Evolutionary conservation across 768 basidiomycete genomes (phyloP), one percentile per base, ranked within the genome.

Genomic region (Lactarius sp.): DNA sequence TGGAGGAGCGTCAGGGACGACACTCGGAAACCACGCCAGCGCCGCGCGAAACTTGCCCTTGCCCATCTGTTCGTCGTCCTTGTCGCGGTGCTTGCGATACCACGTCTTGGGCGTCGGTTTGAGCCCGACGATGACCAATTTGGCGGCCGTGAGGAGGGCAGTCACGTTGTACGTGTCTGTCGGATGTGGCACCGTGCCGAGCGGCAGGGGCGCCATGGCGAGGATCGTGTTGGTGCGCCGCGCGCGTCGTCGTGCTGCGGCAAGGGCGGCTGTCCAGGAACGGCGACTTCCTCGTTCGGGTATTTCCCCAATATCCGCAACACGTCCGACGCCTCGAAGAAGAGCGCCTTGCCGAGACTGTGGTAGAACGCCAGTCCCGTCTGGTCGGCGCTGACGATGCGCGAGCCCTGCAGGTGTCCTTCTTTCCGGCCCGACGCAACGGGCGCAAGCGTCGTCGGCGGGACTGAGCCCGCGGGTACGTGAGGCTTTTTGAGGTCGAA

Each of bases 301-400:
- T 98, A 96, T 70, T 88, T 91, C 1, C 97, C 97, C 2, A 98
- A 80, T 57, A 99, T 92, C 18, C 97, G 87, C 51, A 98, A 81
- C 39, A 92, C 92, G 72, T 99, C 97, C 16, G 91, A 86, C 13
- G 95, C 94, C 52, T 98, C 95, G 6, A 99, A 88, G 68, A 97
- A 97, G 14, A 98, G 79, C 12, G 98, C 87, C 73, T 92, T 95
- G 33, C 97, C 94, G 4, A 99, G 77, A 59, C 89, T 91, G 75
- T 98, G 95, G 72, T 92, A 97, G 75, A 99, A 99, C 0, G 94
- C 92, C 9, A 98, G 80, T 0, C 97, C 97, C 68, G 81, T 77
- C 62, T 96, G 91, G 72, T 98, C 97, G 2, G 92, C 90, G 4
- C 88, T 88, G 46, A 98, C 77, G 53, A 99, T 94, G 16, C 83